phyloP scores from a whole-genome alignment of 768 basidiomycete species.

The Trametes maxima region DNA sequence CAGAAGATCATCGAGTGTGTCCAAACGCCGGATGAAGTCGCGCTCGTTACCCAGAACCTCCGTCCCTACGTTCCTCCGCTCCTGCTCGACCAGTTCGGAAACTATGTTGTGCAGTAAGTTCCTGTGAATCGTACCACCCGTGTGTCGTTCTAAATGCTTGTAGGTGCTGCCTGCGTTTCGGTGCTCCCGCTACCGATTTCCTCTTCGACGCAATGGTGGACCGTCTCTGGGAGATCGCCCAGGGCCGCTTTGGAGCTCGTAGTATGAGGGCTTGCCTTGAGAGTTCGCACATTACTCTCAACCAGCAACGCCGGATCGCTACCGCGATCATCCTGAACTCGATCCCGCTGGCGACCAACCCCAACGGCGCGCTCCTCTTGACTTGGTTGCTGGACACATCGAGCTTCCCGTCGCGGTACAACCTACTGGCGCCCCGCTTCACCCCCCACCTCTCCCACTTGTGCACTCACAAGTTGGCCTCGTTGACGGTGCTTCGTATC shows the following conservation, averaged over 20 bases:
- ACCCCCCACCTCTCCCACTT: slow-evolving; percentile 95
- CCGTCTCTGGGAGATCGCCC: slow-evolving; percentile 97
- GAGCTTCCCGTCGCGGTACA: slow-evolving; percentile 93
- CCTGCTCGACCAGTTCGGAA: slow-evolving; percentile 91
- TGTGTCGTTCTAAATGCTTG: slow-evolving; percentile 4
- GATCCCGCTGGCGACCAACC: slow-evolving; percentile 95
- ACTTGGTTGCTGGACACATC: slow-evolving; percentile 98
- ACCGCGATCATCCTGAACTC: slow-evolving; percentile 95
- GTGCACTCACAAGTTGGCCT: slow-evolving; percentile 97
- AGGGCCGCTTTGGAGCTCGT: slow-evolving; percentile 96
- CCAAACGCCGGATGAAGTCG: slow-evolving; percentile 82
- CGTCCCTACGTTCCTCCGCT: slow-evolving; percentile 92
- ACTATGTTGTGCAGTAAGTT: slow-evolving; percentile 89
- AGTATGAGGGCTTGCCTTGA: slow-evolving; percentile 98
- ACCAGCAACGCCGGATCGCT: slow-evolving; percentile 93
- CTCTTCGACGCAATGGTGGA: slow-evolving; percentile 98
- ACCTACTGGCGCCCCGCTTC: slow-evolving; percentile 91
- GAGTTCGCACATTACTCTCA: slow-evolving; percentile 80
- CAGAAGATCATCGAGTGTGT: slow-evolving; percentile 99
- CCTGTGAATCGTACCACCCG: neutral
- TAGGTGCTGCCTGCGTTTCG: slow-evolving; percentile 90
- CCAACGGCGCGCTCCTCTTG: slow-evolving; percentile 92
- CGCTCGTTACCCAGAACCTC: slow-evolving; percentile 82
- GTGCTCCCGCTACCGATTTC: slow-evolving; percentile 88
- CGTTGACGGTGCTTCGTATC: slow-evolving; percentile 90